Conservation (phyloP, 2,329 filamentous ascomycete species). For the Macrophomina phaseolina region DNA sequence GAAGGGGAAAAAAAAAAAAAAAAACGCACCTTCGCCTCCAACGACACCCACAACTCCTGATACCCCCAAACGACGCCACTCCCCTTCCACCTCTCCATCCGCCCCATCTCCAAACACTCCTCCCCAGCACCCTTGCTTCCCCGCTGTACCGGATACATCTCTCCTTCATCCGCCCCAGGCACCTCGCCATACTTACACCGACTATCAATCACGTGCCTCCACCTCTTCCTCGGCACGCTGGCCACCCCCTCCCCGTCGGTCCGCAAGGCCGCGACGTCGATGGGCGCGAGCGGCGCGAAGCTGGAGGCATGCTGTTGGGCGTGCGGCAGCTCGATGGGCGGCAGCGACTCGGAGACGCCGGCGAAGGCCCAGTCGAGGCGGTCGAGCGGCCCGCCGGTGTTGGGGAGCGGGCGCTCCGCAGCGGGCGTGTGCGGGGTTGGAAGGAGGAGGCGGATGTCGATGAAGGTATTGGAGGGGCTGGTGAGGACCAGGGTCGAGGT, state of each 20-base stretch:
- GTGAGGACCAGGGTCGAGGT: constrained; percentile 71
- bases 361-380: constrained; percentile 70
- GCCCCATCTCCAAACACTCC: constrained; percentile 61
- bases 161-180: constrained; percentile 59
- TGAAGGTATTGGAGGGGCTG: constrained; percentile 61
- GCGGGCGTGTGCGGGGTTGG: constrained; percentile 27
- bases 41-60: constrained; percentile 70
- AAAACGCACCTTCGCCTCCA: constrained; percentile 41
- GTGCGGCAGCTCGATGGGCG: constrained; percentile 32
- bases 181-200: constrained; percentile 42
- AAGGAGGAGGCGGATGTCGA: constrained; percentile 64
- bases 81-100: constrained; percentile 62
- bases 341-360: constrained; percentile 51
- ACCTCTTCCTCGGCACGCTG: constrained; percentile 47
- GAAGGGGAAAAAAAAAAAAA: background rate
- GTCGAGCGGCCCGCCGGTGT: constrained; percentile 35
- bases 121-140: constrained; percentile 4
- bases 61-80: constrained; percentile 61
- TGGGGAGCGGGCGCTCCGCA: constrained; percentile 30
- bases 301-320: constrained; percentile 13
- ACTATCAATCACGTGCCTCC: constrained; percentile 67
- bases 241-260: background rate
- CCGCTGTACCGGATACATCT: constrained; percentile 54
- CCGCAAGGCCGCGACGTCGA: constrained; percentile 26
- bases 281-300: constrained; percentile 29